Conservation (phyloP, 1,284 basidiomycete species). For the Mycosarcoma maydis region DNA sequence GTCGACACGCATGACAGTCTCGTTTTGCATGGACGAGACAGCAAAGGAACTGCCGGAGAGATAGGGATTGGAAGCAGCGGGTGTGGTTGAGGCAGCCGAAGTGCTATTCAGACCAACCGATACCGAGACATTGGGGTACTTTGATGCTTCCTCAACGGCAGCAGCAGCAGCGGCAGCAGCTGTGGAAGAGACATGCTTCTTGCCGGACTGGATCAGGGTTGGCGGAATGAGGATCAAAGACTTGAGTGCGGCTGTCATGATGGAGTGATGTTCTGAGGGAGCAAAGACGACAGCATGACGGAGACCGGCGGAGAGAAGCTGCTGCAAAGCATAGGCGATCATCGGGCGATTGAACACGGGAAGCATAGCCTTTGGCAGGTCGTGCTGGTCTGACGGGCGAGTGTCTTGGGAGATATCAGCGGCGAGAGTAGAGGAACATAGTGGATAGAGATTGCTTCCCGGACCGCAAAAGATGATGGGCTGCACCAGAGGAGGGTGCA, state of each 20-base stretch:
- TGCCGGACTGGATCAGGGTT: slow-evolving; percentile 27
- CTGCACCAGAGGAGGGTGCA: slow-evolving; percentile 50
- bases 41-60: slow-evolving; percentile 32
- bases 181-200: slow-evolving; percentile 28
- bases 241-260: slow-evolving; percentile 55
- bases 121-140: slow-evolving; percentile 49
- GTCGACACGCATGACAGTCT: slow-evolving; percentile 53
- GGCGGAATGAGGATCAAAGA: slow-evolving; percentile 57
- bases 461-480: slow-evolving; percentile 65
- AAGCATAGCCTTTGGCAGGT: slow-evolving; percentile 62
- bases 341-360: slow-evolving; percentile 65
- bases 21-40: slow-evolving; percentile 31
- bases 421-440: slow-evolving; percentile 47
- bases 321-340: slow-evolving; percentile 63
- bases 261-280: slow-evolving; percentile 56
- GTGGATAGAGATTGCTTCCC: slow-evolving; percentile 61
- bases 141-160: slow-evolving; percentile 40
- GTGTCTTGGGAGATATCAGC: slow-evolving; percentile 14
- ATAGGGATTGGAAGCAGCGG: slow-evolving; percentile 24
- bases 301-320: slow-evolving; percentile 58
- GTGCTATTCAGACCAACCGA: slow-evolving; percentile 46
- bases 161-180: slow-evolving; percentile 35
- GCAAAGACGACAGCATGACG: slow-evolving; percentile 60
- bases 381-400: slow-evolving; percentile 9
- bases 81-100: slow-evolving; percentile 14